A percentile compares a stretch with the other conserved stretches of the same genome.
phyloP scores from a whole-genome alignment of 2,329 filamentous ascomycete genomes.

The Microcyclospora tardicrescens region DNA sequence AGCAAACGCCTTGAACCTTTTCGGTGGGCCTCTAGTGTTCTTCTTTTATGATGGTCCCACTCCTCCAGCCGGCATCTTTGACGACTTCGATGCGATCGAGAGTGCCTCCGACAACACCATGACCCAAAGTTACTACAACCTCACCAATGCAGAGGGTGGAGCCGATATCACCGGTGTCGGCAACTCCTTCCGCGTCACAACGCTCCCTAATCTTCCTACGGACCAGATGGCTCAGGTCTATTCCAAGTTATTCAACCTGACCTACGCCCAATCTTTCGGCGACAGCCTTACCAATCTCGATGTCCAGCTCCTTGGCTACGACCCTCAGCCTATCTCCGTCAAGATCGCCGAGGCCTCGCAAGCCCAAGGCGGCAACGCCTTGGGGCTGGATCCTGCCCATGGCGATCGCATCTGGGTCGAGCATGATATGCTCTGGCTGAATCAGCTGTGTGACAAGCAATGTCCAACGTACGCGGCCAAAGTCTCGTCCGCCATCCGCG shows the following conservation, averaged over 20 bases:
- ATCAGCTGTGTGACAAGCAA: constrained; percentile 6
- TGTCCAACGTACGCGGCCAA: constrained; percentile 8
- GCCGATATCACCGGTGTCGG: constrained; percentile 8
- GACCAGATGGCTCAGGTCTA: constrained; percentile 4
- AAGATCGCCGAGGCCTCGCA: constrained; percentile 7
- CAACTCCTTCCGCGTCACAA: constrained; percentile 11
- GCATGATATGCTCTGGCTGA: constrained; percentile 10
- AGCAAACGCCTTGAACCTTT: constrained; percentile 13
- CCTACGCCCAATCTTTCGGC: background rate
- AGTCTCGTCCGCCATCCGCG: constrained; percentile 3
- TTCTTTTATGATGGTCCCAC: constrained; percentile 47
- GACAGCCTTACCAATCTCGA: background rate
- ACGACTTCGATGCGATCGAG: constrained; percentile 36
- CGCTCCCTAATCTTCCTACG: constrained; percentile 8
- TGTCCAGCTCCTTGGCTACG: constrained; percentile 10
- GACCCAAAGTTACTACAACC: constrained; percentile 5
- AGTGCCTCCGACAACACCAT: constrained; percentile 2
- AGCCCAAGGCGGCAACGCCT: constrained; percentile 8
- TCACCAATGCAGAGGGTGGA: constrained; percentile 8
- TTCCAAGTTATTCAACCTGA: background rate
- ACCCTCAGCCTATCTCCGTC: constrained; percentile 8
- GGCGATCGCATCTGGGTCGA: constrained; percentile 12
- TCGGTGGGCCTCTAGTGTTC: constrained; percentile 39
- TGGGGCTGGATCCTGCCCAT: constrained; percentile 8
- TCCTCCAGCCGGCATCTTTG: constrained; percentile 42